Base-by-base conservation (phyloP, 768 basidiomycete genomes). In the Phanerochaete sordida region DNA sequence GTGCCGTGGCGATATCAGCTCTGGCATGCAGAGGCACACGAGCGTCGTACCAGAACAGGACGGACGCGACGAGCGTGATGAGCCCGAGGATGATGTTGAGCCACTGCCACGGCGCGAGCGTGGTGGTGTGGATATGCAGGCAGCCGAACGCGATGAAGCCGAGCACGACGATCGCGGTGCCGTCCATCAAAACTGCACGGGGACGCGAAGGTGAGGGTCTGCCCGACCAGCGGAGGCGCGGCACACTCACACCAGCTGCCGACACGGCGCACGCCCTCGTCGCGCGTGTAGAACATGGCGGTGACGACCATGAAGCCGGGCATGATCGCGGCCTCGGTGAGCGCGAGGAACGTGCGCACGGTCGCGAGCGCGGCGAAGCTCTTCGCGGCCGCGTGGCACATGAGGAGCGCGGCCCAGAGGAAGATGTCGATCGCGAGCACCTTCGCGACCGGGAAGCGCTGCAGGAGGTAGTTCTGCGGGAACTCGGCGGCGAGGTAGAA, bases 391-490 rank as follows among this genome's bases (percentile, higher is more conserved):
- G 87, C 81, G 65, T 90, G 79, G 52, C 69, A 72, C 47, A 85
- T 74, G 15, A 91, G 74, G 7, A 86, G 78, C 58, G 90, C 69
- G 2, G 86, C 79, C 89, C 90, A 91, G 12, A 87, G 64, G 65
- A 89, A 85, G 56, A 91, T 89, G 71, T 91, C 91, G 67, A 88
- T 86, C 85, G 86, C 88, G 82, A 91, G 89, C 88, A 89, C 90
- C 76, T 90, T 91, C 48, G 85, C 89, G 48, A 91, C 86, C 5
- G 88, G 88, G 53, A 89, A 82, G 54, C 79, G 80, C 67, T 91
- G 89, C 21, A 91, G 77, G 6, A 88, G 89, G 57, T 90, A 75
- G 65, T 88, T 91, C 72, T 91, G 88, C 1, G 90, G 89, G 67
- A 87, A 90, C 75, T 90, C 71, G 52, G 76, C 74, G 60, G 66